phyloP scores from a whole-genome alignment of 2,329 filamentous ascomycete genomes.

The Botrytis deweyae region DNA sequence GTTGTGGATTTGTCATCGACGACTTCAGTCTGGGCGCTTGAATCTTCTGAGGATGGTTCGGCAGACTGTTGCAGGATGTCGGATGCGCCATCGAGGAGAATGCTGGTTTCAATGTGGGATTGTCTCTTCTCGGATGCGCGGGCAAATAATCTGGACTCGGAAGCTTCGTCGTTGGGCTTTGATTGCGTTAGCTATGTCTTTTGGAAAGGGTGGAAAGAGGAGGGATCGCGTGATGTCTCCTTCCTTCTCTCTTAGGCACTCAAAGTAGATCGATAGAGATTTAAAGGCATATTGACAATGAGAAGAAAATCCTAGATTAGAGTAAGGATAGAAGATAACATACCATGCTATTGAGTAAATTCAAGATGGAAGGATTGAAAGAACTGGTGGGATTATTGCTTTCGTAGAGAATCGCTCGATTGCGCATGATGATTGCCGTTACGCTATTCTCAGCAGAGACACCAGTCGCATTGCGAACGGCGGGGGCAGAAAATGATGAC shows the following conservation, averaged over 20 bases:
- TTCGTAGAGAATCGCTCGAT: background rate
- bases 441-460: background rate
- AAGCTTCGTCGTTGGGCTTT: constrained; percentile 14
- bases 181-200: background rate
- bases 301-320: too few relatives aligned
- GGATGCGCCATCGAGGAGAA: background rate
- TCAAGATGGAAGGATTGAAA: background rate
- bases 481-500: background rate
- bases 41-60: too few relatives aligned
- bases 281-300: background rate
- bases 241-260: background rate
- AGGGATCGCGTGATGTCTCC: too few relatives aligned
- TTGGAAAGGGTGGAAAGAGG: accelerated
- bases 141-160: background rate
- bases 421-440: background rate
- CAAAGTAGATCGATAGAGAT: background rate
- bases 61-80: background rate
- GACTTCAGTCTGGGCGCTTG: background rate
- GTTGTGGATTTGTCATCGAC: background rate
- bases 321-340: background rate
- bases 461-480: background rate
- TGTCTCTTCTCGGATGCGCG: background rate
- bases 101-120: background rate
- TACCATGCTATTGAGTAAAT: background rate
- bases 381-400: background rate